Evolutionary conservation across 2,329 filamentous ascomycete genomes (phyloP).

Genomic region (Alternaria triticimaculans): DNA sequence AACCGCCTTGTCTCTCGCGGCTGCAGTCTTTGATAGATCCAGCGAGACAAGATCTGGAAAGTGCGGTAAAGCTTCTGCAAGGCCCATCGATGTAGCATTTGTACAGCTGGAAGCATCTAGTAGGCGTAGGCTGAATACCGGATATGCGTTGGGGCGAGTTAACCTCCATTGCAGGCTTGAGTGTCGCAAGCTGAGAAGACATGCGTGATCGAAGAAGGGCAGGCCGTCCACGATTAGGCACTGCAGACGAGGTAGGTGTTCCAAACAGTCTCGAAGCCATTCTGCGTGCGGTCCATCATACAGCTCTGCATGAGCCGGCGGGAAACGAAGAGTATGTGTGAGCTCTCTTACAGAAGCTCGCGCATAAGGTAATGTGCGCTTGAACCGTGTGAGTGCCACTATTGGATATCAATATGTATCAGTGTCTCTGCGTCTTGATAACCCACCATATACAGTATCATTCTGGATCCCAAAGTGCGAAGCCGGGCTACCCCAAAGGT

Average conservation of each 20-base stretch:
- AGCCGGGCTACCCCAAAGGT: conserved; percentile 68
- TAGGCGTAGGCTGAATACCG: conserved; percentile 58
- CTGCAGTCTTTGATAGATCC: conserved; percentile 62
- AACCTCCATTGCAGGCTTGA: conserved; percentile 35
- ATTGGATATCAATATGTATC: conserved; percentile 11
- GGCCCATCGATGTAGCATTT: conserved; percentile 63
- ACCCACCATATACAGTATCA: conserved; percentile 63
- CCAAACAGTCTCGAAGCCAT: conserved; percentile 66
- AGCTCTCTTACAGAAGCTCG: conserved; percentile 60
- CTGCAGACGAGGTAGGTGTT: conserved; percentile 64
- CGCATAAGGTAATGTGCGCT: conserved; percentile 62
- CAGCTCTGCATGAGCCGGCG: conserved; percentile 65
- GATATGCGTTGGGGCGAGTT: conserved; percentile 34
- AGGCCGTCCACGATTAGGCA: conserved; percentile 65
- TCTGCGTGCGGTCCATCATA: conserved; percentile 65
- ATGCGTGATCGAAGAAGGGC: conserved; percentile 68
- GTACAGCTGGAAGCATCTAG: conserved; percentile 63
- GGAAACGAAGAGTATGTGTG: conserved; percentile 67
- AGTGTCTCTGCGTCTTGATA: not conserved
- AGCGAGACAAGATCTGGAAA: conserved; percentile 64
- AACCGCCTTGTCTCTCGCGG: conserved; percentile 58
- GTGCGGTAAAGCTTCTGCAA: conserved; percentile 59
- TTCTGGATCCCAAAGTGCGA: conserved; percentile 67
- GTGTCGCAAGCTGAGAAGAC: conserved; percentile 58
- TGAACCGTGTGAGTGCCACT: conserved; percentile 67